Evolutionary conservation across 2,329 filamentous ascomycete species (phyloP), one percentile per base, ranked within the genome.

Genomic region (Trichoderma harzianum): DNA sequence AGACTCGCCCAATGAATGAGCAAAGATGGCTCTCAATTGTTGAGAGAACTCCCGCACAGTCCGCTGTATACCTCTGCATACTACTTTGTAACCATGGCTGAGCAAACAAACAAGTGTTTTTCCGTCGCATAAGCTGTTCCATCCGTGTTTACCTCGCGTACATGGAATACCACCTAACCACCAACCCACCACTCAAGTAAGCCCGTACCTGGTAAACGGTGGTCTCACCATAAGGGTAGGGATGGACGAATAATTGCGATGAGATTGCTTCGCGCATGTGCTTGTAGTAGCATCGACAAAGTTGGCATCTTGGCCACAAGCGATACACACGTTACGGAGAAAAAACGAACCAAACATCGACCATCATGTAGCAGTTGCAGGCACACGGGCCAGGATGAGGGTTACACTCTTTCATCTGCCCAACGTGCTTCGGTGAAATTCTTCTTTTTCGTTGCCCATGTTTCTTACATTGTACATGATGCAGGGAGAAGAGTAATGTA

Each of bases 381-480:
- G 32, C 26, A 47, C 63, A 16, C 63, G n/a, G 18, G 28, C 66
- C 34, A 53, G 66, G 66, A 18, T 36, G 57, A 47, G 36, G 28
- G 66, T 62, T 62, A 47, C 66, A 62, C 57, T 36, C 55, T 61
- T 51, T 28, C 57, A 62, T 36, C 66, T 69, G 21, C 39, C 30
- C 66, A 61, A 62, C 66, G 39, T 69, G 57, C 57, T 62, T 51
- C 57, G 66, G 66, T 28, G 66, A 62, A 69, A 69, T 53, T 36
- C 24, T 14, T 51, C 28, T 12, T 12, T 21, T 32, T 69, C 36
- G 16, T 34, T 60, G 36, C 53, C 55, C 55, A 47, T 43, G 55
- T 12, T 68, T 18, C 39, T 14, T 61, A 51, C 28, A 26, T 34
- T 34, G 24, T 60, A 61, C 55, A 61, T 28, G 39, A 24, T 51